These are phyloP conservation scores for Apiospora kogelbergensis DNA, from an alignment of 2,329 filamentous ascomycete genomes.

Conservation along the genomic window DNA sequence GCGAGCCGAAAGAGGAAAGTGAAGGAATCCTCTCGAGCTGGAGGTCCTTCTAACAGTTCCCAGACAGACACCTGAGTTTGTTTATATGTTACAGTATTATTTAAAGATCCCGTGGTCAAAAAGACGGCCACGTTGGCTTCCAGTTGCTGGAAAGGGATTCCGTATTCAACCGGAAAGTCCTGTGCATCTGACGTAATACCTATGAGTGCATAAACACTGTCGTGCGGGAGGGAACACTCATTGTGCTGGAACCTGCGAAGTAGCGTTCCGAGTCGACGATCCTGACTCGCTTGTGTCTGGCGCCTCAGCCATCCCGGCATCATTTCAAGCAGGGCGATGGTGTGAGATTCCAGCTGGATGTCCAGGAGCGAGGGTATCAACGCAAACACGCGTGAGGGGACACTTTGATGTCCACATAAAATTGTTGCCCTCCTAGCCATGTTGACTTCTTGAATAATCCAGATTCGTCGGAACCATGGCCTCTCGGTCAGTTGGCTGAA, in stretches of 20 bases:
- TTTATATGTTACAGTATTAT: background rate
- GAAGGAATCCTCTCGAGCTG: background rate
- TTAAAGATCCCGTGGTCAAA: background rate
- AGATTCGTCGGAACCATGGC: background rate
- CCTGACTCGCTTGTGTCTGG: background rate
- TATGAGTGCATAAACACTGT: background rate
- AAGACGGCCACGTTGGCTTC: background rate
- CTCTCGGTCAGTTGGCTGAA: background rate
- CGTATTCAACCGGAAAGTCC: background rate
- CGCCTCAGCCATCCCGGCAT: background rate
- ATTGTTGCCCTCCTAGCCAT: background rate
- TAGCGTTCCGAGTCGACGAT: background rate
- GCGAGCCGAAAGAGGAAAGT: background rate
- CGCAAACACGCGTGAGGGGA: background rate
- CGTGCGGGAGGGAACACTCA: background rate
- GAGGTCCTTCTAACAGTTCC: background rate
- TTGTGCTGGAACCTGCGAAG: background rate
- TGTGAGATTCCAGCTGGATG: background rate
- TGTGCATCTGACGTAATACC: background rate
- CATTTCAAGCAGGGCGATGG: background rate
- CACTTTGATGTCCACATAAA: background rate
- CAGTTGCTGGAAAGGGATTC: background rate
- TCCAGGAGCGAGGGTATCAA: background rate
- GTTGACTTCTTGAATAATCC: background rate
- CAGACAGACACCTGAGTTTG: background rate